Conservation (phyloP, 1,139 yeast genomes). For the Hyphopichia wangnamkhiaoensis region DNA sequence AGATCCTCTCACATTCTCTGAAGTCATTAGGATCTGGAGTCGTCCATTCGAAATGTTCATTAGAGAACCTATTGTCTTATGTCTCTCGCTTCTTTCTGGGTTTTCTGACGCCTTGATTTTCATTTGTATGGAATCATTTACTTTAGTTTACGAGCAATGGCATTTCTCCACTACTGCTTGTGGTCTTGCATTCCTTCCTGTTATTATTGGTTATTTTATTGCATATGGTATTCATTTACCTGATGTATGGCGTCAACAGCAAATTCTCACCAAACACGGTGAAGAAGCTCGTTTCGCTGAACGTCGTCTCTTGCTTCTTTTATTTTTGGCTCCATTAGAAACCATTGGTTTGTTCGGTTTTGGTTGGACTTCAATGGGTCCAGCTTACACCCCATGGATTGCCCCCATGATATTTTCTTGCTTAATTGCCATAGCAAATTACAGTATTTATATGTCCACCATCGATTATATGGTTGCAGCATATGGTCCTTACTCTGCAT, state of each 20-base stretch:
- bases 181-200: conserved; percentile 32
- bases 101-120: conserved; percentile 42
- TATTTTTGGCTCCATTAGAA: conserved; percentile 30
- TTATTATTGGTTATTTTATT: conserved; percentile 32
- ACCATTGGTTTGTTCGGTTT: conserved; percentile 39
- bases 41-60: conserved; percentile 39
- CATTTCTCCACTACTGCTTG: conserved; percentile 24
- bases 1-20: conserved; percentile 17
- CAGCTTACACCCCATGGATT: conserved; percentile 31
- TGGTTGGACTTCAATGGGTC: conserved; percentile 41
- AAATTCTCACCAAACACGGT: conserved; percentile 19
- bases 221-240: conserved; percentile 26
- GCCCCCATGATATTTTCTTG: conserved; percentile 35
- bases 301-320: conserved; percentile 24
- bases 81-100: conserved; percentile 36
- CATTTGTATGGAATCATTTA: conserved; percentile 36
- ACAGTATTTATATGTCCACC: conserved; percentile 38
- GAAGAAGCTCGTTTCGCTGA: conserved; percentile 26
- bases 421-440: conserved; percentile 38
- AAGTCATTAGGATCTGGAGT: conserved; percentile 27
- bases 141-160: conserved; percentile 29
- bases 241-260: conserved; percentile 24
- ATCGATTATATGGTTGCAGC: conserved; percentile 41
- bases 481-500: conserved; percentile 41
- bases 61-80: conserved; percentile 38